Evolutionary conservation across 2,329 filamentous ascomycete species (phyloP).

Genomic region (Periconia sp.): DNA sequence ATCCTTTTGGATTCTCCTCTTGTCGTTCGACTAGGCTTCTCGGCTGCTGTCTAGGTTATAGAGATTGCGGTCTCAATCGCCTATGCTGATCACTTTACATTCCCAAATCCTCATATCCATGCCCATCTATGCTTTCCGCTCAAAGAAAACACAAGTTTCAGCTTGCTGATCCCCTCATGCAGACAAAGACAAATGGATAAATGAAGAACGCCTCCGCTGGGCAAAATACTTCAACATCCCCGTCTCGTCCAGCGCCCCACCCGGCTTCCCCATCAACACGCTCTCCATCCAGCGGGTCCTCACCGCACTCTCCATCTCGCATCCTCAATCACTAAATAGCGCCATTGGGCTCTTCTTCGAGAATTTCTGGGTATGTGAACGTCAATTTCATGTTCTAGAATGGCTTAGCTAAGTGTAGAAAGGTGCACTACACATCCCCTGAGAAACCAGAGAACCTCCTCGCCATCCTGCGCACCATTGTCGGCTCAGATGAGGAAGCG

Average conservation of each 20-base stretch:
- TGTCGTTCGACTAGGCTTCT: too few species aligned
- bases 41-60: too few species aligned
- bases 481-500: conserved; percentile 55
- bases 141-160: too few species aligned
- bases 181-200: conserved; percentile 67
- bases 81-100: too few species aligned
- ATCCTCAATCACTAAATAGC: conserved; percentile 49
- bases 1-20: too few species aligned
- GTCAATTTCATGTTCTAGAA: too few species aligned
- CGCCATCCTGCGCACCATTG: conserved; percentile 51
- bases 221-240: conserved; percentile 61
- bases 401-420: too few species aligned
- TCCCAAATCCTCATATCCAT: too few species aligned
- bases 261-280: conserved; percentile 61
- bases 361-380: conserved; percentile 62
- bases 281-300: conserved; percentile 60
- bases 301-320: conserved; percentile 52
- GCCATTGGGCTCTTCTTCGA: conserved; percentile 57
- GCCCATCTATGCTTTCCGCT: too few species aligned
- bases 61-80: too few species aligned
- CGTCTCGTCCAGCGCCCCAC: conserved; percentile 51
- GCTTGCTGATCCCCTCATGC: too few species aligned
- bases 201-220: conserved; percentile 61
- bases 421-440: too few species aligned
- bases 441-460: conserved; percentile 52